phyloP scores from a whole-genome alignment of 768 basidiomycete genomes.

The Gloeophyllum trabeum region DNA sequence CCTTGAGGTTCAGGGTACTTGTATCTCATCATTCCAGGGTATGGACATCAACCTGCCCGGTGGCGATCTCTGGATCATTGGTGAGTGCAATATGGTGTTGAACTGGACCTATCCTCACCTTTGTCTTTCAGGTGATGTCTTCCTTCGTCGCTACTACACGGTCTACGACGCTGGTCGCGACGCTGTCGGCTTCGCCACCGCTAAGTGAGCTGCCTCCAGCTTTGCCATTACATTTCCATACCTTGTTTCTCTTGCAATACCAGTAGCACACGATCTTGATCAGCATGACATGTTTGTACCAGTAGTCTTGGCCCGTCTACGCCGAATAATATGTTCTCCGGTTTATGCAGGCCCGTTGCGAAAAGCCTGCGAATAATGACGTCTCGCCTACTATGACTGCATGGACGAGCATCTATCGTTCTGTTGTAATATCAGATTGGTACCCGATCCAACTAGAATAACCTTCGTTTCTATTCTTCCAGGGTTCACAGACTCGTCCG shows the following conservation, averaged over 20 bases:
- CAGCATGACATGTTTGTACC: background rate
- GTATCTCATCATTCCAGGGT: constrained; percentile 88
- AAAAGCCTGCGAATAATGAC: too few relatives aligned
- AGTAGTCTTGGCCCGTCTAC: too few relatives aligned
- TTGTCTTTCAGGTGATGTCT: constrained; percentile 63
- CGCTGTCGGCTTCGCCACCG: constrained; percentile 77
- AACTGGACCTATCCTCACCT: constrained; percentile 5
- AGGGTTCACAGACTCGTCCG: too few relatives aligned
- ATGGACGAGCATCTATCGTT: too few relatives aligned
- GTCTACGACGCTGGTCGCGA: constrained; percentile 73
- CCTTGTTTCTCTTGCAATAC: constrained; percentile 1
- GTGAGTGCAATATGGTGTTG: constrained; percentile 24
- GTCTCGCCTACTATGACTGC: too few relatives aligned
- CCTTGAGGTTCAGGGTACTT: constrained; percentile 82
- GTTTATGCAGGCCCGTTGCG: too few relatives aligned
- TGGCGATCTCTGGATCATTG: constrained; percentile 82
- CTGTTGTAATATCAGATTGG: too few relatives aligned
- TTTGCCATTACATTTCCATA: constrained; percentile 4
- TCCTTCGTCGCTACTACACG: constrained; percentile 87
- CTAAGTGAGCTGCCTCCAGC: constrained; percentile 17
- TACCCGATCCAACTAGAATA: too few relatives aligned
- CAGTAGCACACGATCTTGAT: background rate
- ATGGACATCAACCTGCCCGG: constrained; percentile 82
- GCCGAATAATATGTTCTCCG: too few relatives aligned
- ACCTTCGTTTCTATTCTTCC: too few relatives aligned